phyloP scores from a whole-genome alignment of 1,139 yeast species.

The Magnusiomyces tetraspermus region DNA sequence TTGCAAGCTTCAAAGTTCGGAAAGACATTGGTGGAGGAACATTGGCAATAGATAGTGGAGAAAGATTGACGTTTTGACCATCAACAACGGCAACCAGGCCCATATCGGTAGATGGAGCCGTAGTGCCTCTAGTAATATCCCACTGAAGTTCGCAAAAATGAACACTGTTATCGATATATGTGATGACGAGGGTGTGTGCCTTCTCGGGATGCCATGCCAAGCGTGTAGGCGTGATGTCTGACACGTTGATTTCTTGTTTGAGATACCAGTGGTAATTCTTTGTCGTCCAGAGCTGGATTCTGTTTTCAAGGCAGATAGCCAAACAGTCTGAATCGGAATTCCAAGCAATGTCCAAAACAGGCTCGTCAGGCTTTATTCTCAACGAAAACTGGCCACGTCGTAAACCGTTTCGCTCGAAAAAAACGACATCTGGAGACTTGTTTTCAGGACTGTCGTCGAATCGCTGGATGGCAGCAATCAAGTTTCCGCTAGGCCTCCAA shows the following conservation, averaged over 20 bases:
- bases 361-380: conserved; percentile 44
- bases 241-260: conserved; percentile 57
- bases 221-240: conserved; percentile 36
- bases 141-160: conserved; percentile 64
- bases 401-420: conserved; percentile 89
- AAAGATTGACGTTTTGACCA: conserved; percentile 60
- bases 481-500: conserved; percentile 89
- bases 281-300: conserved; percentile 78
- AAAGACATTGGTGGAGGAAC: conserved; percentile 92
- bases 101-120: conserved; percentile 53
- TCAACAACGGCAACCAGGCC: conserved; percentile 80
- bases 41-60: conserved; percentile 77
- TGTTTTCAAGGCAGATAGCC: conserved; percentile 51
- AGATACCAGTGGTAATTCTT: conserved; percentile 95
- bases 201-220: conserved; percentile 85
- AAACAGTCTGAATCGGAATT: conserved; percentile 72
- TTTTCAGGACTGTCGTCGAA: conserved; percentile 18
- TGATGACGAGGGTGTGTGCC: conserved; percentile 59
- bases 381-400: conserved; percentile 81
- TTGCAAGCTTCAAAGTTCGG: conserved; percentile 48
- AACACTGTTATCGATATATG: conserved; percentile 27
- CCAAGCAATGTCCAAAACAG: conserved; percentile 59
- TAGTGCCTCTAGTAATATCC: conserved; percentile 59
- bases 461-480: conserved; percentile 76
- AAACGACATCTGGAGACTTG: conserved; percentile 40